Base-by-base conservation (phyloP, 2,329 filamentous ascomycete species). In the Didymella arachidicola region DNA sequence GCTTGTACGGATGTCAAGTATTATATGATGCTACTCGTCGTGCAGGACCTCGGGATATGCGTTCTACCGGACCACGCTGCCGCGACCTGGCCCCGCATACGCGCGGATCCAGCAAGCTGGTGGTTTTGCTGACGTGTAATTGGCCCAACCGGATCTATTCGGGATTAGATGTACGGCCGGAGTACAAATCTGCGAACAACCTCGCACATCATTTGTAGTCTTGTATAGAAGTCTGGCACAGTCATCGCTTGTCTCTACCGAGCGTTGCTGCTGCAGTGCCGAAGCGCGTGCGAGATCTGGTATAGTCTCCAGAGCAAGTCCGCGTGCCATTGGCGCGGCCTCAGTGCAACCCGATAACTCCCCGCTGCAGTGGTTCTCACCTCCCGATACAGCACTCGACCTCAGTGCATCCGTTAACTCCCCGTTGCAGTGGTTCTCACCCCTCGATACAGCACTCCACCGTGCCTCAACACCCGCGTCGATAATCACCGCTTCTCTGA, bases 11-110 rank as follows among this genome's bases (percentile, higher is more conserved):
- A 18, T n/a, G 52, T 44, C 12, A 39, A 25, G 34, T 53, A 44
- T 55, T 45, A 43, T 63, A 53, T 47, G 29, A 36, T 5, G 18
- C 18, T 44, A 39, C n/a, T 48, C n/a, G 14, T 18, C 12, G 11
- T 22, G 22, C 22, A 22, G 22, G 22, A 3, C 22, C 22, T 22
- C 11, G 11, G 65, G 65, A 60, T 68, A 61, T 68, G 59, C 46
- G 41, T 68, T 68, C 58, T 61, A 32, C 67, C 67, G 65, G 57
- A 18, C 36, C 36, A 47, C 39, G 14, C 18, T 58, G 43, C 63
- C 60, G 52, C 61, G 34, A 42, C 42, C 36, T 52, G 25, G n/a
- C 54, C 54, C 58, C 62, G 48, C 62, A 48, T 57, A 48, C 44
- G n/a, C 38, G 54, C 59, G 61, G 56, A 62, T 50, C 29, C 5